Evolutionary conservation across 1,284 basidiomycete species (phyloP).

Genomic region (Volvariella volvacea): DNA sequence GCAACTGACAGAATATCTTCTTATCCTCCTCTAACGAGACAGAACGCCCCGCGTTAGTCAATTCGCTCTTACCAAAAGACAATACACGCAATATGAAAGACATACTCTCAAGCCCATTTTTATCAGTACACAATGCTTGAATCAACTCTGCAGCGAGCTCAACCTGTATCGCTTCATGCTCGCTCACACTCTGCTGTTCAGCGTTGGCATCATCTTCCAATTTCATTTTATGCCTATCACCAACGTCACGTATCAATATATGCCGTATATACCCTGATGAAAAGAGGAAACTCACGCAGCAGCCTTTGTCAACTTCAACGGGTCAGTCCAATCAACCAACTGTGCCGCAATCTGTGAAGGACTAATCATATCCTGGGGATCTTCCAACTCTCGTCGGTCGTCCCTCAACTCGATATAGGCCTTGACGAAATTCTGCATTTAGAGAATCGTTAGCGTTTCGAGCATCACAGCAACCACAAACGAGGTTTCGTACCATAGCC

Average conservation of each 20-base stretch:
- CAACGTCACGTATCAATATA: not conserved
- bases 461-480: slow-evolving; percentile 2
- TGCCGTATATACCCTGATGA: not conserved
- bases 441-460: not conserved
- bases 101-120: slow-evolving; percentile 37
- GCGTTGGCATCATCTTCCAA: slow-evolving; percentile 11
- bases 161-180: slow-evolving; percentile 56
- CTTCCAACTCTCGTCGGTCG: slow-evolving; percentile 55
- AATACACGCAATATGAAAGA: slow-evolving; percentile 3
- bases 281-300: slow-evolving; percentile 38
- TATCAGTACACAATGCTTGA: slow-evolving; percentile 38
- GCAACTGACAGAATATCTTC: slow-evolving; percentile 68
- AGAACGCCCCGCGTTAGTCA: too few species aligned
- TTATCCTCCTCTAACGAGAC: slow-evolving; percentile 58
- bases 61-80: slow-evolving; percentile 1
- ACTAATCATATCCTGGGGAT: slow-evolving; percentile 62
- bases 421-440: slow-evolving; percentile 59
- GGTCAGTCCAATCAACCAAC: slow-evolving; percentile 85
- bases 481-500: slow-evolving; percentile 43
- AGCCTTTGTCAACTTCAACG: slow-evolving; percentile 41
- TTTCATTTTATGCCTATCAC: slow-evolving; percentile 13
- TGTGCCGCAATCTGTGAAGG: slow-evolving; percentile 64
- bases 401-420: slow-evolving; percentile 54
- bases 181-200: slow-evolving; percentile 13
- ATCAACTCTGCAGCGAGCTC: slow-evolving; percentile 68